phyloP scores from a whole-genome alignment of 2,329 filamentous ascomycete genomes.

The Mollisia scopiformis region DNA sequence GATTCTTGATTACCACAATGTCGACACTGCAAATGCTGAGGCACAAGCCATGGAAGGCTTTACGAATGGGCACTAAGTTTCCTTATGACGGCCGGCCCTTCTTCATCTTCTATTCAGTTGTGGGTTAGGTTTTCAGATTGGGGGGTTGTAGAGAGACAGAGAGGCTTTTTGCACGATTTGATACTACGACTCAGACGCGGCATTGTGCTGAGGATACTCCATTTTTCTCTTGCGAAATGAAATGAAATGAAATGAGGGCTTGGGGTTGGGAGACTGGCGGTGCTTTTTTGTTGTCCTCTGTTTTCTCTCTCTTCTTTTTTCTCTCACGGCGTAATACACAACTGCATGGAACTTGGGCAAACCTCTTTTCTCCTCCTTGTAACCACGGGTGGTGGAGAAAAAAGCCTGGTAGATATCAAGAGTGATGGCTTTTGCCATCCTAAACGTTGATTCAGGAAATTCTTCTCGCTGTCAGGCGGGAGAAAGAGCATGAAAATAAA shows the following conservation, averaged over 20 bases:
- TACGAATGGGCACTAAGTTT: slow-evolving; percentile 17
- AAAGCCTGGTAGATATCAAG: neutral
- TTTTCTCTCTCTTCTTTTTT: slow-evolving; percentile 8
- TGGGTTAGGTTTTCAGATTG: too few species aligned
- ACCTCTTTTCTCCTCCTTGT: neutral
- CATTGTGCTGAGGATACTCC: neutral
- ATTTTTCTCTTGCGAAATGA: neutral
- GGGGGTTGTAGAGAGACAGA: too few species aligned
- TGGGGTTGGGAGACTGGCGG: slow-evolving; percentile 20
- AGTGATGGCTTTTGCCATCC: neutral
- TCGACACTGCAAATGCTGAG: slow-evolving; percentile 54
- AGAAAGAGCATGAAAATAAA: neutral
- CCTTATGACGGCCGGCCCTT: neutral
- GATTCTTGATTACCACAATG: slow-evolving; percentile 97
- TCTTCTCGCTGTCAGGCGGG: neutral
- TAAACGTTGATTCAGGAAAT: neutral
- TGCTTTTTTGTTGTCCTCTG: slow-evolving; percentile 6
- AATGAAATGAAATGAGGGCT: neutral
- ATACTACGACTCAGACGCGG: neutral
- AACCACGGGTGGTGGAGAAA: neutral
- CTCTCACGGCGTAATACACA: slow-evolving; percentile 8
- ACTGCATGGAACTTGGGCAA: slow-evolving; percentile 15
- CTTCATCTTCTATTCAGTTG: slow-evolving; percentile 1
- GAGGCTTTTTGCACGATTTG: slow-evolving; percentile 8
- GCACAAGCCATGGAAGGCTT: slow-evolving; percentile 25